These are phyloP conservation scores for Geoglossum cookeanum DNA, from an alignment of 2,329 filamentous ascomycete species.

Conservation along the genomic window DNA sequence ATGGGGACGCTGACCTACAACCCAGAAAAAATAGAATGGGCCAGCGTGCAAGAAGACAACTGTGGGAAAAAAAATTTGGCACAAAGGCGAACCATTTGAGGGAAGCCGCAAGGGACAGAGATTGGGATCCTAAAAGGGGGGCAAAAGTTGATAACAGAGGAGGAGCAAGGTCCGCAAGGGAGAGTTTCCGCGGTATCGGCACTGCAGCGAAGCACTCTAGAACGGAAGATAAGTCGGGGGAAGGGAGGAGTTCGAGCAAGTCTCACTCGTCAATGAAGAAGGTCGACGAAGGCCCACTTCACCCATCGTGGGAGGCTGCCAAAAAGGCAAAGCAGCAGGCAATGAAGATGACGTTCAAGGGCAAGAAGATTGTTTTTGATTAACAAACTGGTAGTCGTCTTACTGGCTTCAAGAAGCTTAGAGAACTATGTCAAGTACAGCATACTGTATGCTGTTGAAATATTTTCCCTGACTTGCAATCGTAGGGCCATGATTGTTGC, in stretches of 20 bases:
- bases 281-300: constrained; percentile 34
- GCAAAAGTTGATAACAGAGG: not conserved
- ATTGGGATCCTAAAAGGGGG: constrained; percentile 30
- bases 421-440: too few relatives aligned
- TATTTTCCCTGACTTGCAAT: not conserved
- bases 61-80: constrained; percentile 68
- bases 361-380: constrained; percentile 45
- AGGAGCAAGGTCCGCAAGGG: not conserved
- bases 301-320: constrained; percentile 47
- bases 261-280: constrained; percentile 11
- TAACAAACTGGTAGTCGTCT: constrained; percentile 15
- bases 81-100: constrained; percentile 47
- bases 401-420: not conserved
- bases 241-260: constrained; percentile 4
- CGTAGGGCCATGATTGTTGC: not conserved
- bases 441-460: not conserved
- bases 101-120: constrained; percentile 25
- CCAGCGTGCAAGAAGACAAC: constrained; percentile 57
- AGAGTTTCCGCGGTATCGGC: not conserved
- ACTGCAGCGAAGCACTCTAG: not conserved
- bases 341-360: constrained; percentile 29
- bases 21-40: constrained; percentile 55
- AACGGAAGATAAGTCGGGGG: not conserved
- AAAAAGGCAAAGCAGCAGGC: constrained; percentile 38
- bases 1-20: constrained; percentile 31